Percentiles rank a stretch among this genome's conserved stretches.
Evolutionary conservation across 169 alveolate genomes (phyloP).

Genomic region (Plasmodium vivax): DNA sequence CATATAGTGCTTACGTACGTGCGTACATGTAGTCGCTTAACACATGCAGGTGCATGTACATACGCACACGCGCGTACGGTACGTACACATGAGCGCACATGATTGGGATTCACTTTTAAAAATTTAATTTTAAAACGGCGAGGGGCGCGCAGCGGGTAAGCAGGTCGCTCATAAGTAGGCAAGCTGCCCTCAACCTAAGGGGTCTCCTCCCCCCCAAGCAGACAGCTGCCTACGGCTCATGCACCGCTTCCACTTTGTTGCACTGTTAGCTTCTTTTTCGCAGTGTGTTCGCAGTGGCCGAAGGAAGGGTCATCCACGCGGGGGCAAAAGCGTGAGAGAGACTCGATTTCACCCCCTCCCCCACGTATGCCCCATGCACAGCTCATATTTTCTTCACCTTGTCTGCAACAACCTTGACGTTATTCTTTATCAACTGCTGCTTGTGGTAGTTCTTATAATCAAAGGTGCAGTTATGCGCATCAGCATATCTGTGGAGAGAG

Average conservation of each 20-base stretch:
- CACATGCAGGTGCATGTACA: neutral
- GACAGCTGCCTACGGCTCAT: neutral
- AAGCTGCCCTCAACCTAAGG: too few species aligned
- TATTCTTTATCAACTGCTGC: slow-evolving; percentile 89
- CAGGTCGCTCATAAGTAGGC: neutral
- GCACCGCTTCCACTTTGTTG: neutral
- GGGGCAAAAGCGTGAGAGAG: neutral
- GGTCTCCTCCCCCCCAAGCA: neutral
- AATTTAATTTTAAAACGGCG: slow-evolving; percentile 41
- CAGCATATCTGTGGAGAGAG: slow-evolving; percentile 94
- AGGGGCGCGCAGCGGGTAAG: neutral
- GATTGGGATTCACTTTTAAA: slow-evolving; percentile 9
- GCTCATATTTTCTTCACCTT: slow-evolving; percentile 88
- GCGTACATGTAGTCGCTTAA: neutral
- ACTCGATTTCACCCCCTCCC: neutral
- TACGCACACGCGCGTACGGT: neutral
- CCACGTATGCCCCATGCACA: too few species aligned
- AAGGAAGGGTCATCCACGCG: neutral
- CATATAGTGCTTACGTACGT: neutral
- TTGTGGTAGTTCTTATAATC: slow-evolving; percentile 91
- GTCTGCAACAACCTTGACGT: slow-evolving; percentile 92
- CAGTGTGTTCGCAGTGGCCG: neutral
- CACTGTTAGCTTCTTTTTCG: neutral
- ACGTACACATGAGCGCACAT: neutral
- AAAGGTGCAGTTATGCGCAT: slow-evolving; percentile 92